Evolutionary conservation across 768 basidiomycete species (phyloP).

Genomic region (Tricholoma saponaceum): DNA sequence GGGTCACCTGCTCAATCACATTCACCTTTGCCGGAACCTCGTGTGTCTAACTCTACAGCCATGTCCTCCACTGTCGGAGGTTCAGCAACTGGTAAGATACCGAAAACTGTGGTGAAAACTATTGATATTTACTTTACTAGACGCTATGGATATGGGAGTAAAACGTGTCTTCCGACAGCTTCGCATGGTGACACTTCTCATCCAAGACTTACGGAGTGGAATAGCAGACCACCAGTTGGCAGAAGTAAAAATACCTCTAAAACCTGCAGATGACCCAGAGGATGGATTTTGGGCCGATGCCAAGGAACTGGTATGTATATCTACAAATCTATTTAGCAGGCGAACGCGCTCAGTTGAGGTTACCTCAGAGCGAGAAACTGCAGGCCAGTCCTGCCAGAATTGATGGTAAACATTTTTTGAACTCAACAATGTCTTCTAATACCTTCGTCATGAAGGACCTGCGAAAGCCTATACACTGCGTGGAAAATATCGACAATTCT

Average conservation of each 20-base stretch:
- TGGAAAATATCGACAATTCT: conserved; percentile 65
- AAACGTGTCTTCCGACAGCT: conserved; percentile 19
- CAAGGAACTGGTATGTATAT: conserved; percentile 46
- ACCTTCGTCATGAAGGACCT: conserved; percentile 39
- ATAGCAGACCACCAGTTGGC: conserved; percentile 54
- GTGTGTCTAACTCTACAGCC: not conserved
- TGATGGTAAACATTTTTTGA: conserved; percentile 45
- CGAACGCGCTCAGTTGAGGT: not conserved
- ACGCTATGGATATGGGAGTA: not conserved
- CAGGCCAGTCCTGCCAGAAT: conserved; percentile 63
- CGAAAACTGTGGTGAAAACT: not conserved
- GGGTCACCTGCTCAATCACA: not conserved
- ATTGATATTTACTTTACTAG: not conserved
- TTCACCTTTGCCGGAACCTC: not conserved
- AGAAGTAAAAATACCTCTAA: conserved; percentile 62
- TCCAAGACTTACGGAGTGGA: conserved; percentile 56
- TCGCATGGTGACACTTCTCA: conserved; percentile 64
- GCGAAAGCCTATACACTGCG: conserved; percentile 64
- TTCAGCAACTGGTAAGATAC: not conserved
- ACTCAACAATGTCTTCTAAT: conserved; percentile 2
- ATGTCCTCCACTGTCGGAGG: not conserved
- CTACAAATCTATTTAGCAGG: too few species aligned
- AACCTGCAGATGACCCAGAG: conserved; percentile 37
- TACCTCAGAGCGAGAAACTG: conserved; percentile 41
- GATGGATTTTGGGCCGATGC: conserved; percentile 74